Evolutionary conservation across 164 flowering plant species (phyloP).

Genomic region (Macadamia tetraphylla): DNA sequence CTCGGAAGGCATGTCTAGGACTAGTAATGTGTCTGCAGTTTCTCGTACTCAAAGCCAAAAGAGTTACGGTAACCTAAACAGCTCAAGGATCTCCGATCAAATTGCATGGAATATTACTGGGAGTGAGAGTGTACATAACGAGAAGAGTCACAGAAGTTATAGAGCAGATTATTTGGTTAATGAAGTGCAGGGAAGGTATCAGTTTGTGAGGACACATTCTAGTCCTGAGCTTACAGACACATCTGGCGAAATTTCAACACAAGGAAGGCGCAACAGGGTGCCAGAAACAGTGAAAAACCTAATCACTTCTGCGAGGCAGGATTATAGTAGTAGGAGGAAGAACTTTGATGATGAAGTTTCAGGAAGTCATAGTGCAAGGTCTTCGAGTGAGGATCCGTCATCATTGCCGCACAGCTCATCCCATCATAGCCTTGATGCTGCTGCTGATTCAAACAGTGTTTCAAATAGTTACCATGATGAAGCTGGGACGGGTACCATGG

Average conservation of each 20-base stretch:
- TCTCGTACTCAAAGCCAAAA: conserved; percentile 46
- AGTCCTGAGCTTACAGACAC: conserved; percentile 86
- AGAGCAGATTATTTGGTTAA: conserved; percentile 31
- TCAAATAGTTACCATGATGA: conserved; percentile 42
- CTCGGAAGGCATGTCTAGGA: conserved; percentile 29
- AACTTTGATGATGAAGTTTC: conserved; percentile 40
- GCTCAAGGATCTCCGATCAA: conserved; percentile 36
- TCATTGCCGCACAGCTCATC: conserved; percentile 40
- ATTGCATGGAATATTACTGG: conserved; percentile 24
- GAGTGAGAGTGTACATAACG: conserved; percentile 24
- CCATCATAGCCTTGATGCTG: conserved; percentile 34
- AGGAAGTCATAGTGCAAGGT: conserved; percentile 25
- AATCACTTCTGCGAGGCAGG: conserved; percentile 34
- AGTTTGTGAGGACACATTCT: conserved; percentile 76
- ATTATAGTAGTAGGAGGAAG: conserved; percentile 43
- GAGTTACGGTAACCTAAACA: conserved; percentile 24
- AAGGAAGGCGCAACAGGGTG: conserved; percentile 39
- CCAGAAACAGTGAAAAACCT: conserved; percentile 47
- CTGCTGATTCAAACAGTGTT: conserved; percentile 23
- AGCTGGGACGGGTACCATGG: conserved; percentile 19
- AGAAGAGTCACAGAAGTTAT: conserved; percentile 34
- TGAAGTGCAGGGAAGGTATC: conserved; percentile 47
- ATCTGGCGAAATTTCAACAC: conserved; percentile 41
- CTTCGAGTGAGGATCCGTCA: conserved; percentile 48
- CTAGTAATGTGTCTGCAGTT: conserved; percentile 27